Base-by-base conservation (phyloP, 108 stramenopile genomes). In the Cyclotella baltica region DNA sequence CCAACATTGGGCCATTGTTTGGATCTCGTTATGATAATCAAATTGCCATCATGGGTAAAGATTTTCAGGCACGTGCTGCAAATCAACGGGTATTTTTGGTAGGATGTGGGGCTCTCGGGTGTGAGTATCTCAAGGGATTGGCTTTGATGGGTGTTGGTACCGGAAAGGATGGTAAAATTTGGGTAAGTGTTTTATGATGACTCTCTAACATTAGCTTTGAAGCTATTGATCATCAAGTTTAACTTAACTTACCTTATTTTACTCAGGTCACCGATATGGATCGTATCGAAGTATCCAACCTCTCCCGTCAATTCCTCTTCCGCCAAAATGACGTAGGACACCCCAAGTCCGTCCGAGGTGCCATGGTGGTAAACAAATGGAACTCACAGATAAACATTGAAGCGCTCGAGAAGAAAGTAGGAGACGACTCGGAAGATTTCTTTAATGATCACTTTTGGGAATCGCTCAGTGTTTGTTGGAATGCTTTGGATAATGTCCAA, bases 401-500 rank as follows among this genome's bases (percentile, higher is more conserved):
- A 28, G 80, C 89, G 2, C 51, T 89, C 28, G 93, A 96, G 73
- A 88, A 85, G 67, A 85, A 88, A 62, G 92, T 92, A 22, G 93
- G 89, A 2, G 69, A 81, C 25, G 81, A 88, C 23, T 91, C 92
- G 16, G 96, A 96, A 76, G 84, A 93, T 64, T 66, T 85, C 70
- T 96, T 95, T 65, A 67, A 88, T 47, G 94, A 95, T 70, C 66
- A 73, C 20, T 96, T 96, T 78, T 96, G 96, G 96, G 85, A 89
- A 57, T 83, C 84, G 13, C 78, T 94, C 51, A 77, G 86, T 69
- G 78, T 93, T 25, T 92, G 95, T 68, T 91, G 89, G 76, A 95
- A 95, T 82, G 96, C 96, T 18, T 79, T 96, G 57, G 96, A 96
- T 79, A 96, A 94, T 78, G 88, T 96, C 58, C 88, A 95, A 88